Base-by-base conservation (phyloP, 139 green algal genomes). In the Edaphochlamys debaryana region DNA sequence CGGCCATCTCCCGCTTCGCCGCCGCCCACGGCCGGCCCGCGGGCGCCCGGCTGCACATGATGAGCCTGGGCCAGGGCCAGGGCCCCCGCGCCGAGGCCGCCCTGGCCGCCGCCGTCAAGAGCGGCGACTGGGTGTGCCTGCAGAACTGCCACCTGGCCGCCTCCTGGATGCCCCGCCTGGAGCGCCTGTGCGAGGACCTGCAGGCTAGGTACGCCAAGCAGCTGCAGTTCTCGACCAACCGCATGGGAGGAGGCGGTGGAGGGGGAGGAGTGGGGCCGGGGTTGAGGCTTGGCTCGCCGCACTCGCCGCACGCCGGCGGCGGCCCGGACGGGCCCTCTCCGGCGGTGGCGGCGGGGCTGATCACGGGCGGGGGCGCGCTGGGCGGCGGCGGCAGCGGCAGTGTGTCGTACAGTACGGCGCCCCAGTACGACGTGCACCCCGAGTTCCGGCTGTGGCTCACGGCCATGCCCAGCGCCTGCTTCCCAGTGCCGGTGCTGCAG, bases 111-210 rank as follows among this genome's bases (percentile, higher is more conserved):
- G 93, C 93, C 5, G 70, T 90, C 36, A 80, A 70, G 50, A 83
- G 86, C 6, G 95, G 95, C 22, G 88, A 95, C 83, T 98, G 95
- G 95, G 89, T 98, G 58, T 95, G 87, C 75, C 91, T 98, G 40
- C 94, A 97, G 89, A 98, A 98, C 90, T 98, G 95, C 91, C 95
- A 98, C 86, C 88, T 98, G 40, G 95, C 95, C 1, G 90, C 82
- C 25, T 93, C 81, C 45, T 98, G 94, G 93, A 96, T 98, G 93
- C 88, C 88, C 41, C 77, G 87, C 8, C 77, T 95, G 63, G 89
- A 93, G 78, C 66, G 79, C 1, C 78, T 91, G 48, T 79, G 89
- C 36, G 87, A 88, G 60, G 82, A 88, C 41, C 41, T 91, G 54
- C 68, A 83, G 76, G 76, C 60, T 30, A 3, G 36, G 17, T 85